Evolutionary conservation across 306 rosid genomes (phyloP).

Genomic region (Gleditsia sinensis): DNA sequence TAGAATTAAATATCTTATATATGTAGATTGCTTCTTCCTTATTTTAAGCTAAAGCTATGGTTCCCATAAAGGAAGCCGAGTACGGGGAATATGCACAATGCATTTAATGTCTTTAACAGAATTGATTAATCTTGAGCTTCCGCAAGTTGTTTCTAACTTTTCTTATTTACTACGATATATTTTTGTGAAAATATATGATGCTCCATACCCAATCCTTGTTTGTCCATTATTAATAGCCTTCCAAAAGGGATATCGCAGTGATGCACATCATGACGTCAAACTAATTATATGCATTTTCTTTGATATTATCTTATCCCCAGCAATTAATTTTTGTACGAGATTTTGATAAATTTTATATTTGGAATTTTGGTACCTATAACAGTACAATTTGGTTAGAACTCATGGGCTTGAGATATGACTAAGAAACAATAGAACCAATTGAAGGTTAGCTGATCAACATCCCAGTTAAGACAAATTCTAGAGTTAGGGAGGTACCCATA

Average conservation of each 20-base stretch:
- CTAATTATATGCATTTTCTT: too few relatives aligned
- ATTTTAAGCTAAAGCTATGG: background rate
- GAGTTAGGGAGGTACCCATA: background rate
- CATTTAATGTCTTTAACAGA: background rate
- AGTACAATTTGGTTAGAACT: too few relatives aligned
- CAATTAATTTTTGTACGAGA: too few relatives aligned
- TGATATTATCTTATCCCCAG: background rate
- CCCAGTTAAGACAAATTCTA: slow-evolving; percentile 1
- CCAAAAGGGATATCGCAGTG: background rate
- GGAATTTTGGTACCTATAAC: too few relatives aligned
- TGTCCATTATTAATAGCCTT: background rate
- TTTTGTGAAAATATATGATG: background rate
- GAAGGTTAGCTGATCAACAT: too few relatives aligned
- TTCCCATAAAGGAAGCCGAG: background rate
- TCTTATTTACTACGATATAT: background rate
- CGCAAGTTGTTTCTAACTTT: background rate
- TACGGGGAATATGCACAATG: background rate
- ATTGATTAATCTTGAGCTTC: too few relatives aligned
- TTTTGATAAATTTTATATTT: too few relatives aligned
- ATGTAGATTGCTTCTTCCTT: too few relatives aligned
- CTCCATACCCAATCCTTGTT: background rate
- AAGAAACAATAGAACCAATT: background rate
- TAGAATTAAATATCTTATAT: too few relatives aligned
- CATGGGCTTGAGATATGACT: too few relatives aligned
- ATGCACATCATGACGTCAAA: background rate